Base-by-base conservation (phyloP, 768 basidiomycete species). In the Collybiopsis confluens region DNA sequence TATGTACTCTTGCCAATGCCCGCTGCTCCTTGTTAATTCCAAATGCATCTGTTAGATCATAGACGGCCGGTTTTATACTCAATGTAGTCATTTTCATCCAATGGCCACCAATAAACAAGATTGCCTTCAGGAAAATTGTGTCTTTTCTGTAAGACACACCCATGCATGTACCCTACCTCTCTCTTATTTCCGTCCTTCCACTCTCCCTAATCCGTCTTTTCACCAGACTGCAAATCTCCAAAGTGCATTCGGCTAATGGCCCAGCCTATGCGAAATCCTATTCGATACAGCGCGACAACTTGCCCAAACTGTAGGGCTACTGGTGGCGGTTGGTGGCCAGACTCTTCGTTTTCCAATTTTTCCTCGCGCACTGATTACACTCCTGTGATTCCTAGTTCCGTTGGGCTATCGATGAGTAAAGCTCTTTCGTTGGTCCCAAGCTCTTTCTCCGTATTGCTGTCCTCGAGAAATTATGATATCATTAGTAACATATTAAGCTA, bases 71-170 rank as follows among this genome's bases (percentile, higher is more conserved):
- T 87, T 75, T 67, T 80, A 88, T 70, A 80, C 82, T 15, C 65
- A 68, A 50, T 90, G 88, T 67, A 78, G 80, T 8, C 87, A 90
- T 66, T 90, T 90, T 66, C 70, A 81, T 55, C 78, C 81, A 50
- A 85, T 90, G 81, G 79, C 84, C 41, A 87, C 87, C 18, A 78
- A 74, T 52, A 67, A 77, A 45, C 80, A 86, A 61, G 88, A 90
- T 63, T 90, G 88, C 59, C 65, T 81, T 43, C 72, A 73, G 56
- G 63, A 71, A 3, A 79, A 84, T 59, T 90, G 88, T 67, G 66
- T 88, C 58, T 90, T 90, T 67, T 90, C 88, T 64, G 65, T 71
- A 62, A 73, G 84, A 56, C 88, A 90, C 58, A 61, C 66, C 16
- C 85, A 86, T 64, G 71, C 68, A 46, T 81, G 86, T 85, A 59